Percentiles rank a stretch among this genome's conserved stretches.
Conservation (phyloP, 2,329 filamentous ascomycete genomes). For the Chaetoscypha palmicola region DNA sequence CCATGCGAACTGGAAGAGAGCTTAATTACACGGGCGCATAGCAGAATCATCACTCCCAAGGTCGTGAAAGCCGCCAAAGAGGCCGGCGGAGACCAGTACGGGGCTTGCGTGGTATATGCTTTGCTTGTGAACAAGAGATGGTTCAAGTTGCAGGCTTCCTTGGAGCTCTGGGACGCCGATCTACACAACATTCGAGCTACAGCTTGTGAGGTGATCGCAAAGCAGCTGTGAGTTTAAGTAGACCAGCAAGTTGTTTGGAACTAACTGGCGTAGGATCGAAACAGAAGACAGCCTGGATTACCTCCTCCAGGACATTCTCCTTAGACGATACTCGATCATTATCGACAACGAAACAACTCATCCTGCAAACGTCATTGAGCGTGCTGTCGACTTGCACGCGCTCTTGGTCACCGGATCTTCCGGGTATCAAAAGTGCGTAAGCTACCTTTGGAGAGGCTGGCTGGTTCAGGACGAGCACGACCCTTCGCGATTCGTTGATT, state of each 20-base stretch:
- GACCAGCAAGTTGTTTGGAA: background rate
- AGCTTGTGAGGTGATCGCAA: slow-evolving; percentile 89
- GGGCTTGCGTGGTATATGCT: slow-evolving; percentile 59
- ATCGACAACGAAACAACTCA: slow-evolving; percentile 62
- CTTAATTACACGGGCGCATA: slow-evolving; percentile 72
- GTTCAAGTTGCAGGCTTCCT: slow-evolving; percentile 71
- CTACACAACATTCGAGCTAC: slow-evolving; percentile 71
- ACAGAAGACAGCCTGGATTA: slow-evolving; percentile 70
- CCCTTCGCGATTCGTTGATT: slow-evolving; percentile 82
- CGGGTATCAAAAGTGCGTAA: slow-evolving; percentile 88
- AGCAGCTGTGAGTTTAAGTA: slow-evolving; percentile 48
- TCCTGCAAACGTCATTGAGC: slow-evolving; percentile 84
- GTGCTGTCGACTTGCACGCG: slow-evolving; percentile 87
- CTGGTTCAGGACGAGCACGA: slow-evolving; percentile 92
- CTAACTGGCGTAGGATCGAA: slow-evolving; percentile 59
- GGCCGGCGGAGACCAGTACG: slow-evolving; percentile 69
- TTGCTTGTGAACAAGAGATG: slow-evolving; percentile 43
- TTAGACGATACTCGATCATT: slow-evolving; percentile 83
- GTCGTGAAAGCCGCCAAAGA: slow-evolving; percentile 76
- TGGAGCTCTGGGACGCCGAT: slow-evolving; percentile 89
- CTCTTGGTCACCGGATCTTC: slow-evolving; percentile 82
- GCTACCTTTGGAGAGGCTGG: slow-evolving; percentile 92
- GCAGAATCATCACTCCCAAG: slow-evolving; percentile 70
- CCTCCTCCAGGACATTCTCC: slow-evolving; percentile 71
- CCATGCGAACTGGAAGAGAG: slow-evolving; percentile 81